Evolutionary conservation across 2,329 filamentous ascomycete species (phyloP).

Genomic region (Colletotrichum neosansevieriae): DNA sequence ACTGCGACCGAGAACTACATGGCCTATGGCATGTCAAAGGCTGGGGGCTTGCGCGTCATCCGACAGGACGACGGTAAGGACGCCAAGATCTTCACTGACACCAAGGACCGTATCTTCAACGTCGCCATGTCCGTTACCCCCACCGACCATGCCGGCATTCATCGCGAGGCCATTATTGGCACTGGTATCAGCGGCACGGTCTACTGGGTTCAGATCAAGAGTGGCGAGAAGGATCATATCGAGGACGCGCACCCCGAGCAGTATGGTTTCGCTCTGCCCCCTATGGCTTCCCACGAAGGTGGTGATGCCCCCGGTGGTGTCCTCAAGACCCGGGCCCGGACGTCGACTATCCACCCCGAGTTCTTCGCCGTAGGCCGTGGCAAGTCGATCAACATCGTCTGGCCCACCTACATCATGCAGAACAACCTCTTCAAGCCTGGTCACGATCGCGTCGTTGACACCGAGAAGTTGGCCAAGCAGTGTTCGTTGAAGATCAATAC

Average conservation of each 20-base stretch:
- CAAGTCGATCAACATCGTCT: constrained; percentile 94
- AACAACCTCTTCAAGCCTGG: constrained; percentile 73
- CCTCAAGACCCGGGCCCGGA: constrained; percentile 93
- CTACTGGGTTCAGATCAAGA: constrained; percentile 91
- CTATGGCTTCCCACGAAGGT: constrained; percentile 86
- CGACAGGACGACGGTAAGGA: constrained; percentile 93
- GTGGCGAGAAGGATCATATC: constrained; percentile 82
- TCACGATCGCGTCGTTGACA: constrained; percentile 80
- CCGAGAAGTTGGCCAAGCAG: constrained; percentile 87
- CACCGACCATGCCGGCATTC: constrained; percentile 65
- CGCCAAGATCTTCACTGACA: constrained; percentile 90
- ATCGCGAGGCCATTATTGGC: constrained; percentile 86
- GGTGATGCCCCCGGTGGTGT: constrained; percentile 92
- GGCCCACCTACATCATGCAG: constrained; percentile 73
- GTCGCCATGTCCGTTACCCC: constrained; percentile 83
- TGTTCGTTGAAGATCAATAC: constrained; percentile 94
- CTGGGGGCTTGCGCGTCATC: constrained; percentile 92
- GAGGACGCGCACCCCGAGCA: constrained; percentile 84
- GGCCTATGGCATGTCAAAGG: constrained; percentile 93
- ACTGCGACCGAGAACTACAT: constrained; percentile 93
- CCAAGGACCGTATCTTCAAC: constrained; percentile 94
- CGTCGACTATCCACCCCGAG: constrained; percentile 88
- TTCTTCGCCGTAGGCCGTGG: constrained; percentile 96
- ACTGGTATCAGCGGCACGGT: constrained; percentile 95
- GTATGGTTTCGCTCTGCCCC: constrained; percentile 89